Conservation (phyloP, 805 yeast genomes). For the Saturnispora kantuleensis region DNA sequence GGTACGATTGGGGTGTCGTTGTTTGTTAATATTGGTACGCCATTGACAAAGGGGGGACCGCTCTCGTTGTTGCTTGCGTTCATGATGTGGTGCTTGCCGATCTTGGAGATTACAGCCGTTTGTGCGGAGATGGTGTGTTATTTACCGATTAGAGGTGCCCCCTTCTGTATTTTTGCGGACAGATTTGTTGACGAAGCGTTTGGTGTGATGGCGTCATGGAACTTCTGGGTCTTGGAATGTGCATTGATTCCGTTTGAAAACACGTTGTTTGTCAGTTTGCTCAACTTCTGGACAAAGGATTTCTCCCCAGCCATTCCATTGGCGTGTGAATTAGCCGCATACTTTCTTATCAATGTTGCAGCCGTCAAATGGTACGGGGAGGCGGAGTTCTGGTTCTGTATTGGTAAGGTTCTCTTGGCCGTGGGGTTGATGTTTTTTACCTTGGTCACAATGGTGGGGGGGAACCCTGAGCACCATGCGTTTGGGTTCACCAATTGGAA, state of each 20-base stretch:
- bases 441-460: constrained; percentile 47
- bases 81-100: constrained; percentile 33
- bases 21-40: constrained; percentile 34
- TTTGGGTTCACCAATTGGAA: constrained; percentile 47
- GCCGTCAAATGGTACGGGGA: constrained; percentile 44
- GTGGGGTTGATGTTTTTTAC: constrained; percentile 40
- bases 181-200: constrained; percentile 37
- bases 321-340: constrained; percentile 32
- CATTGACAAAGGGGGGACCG: constrained; percentile 33
- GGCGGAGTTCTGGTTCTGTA: constrained; percentile 36
- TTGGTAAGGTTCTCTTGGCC: constrained; percentile 40
- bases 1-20: constrained; percentile 37
- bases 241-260: constrained; percentile 41
- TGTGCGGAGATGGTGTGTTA: constrained; percentile 38
- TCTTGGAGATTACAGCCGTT: constrained; percentile 31
- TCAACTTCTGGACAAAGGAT: constrained; percentile 43
- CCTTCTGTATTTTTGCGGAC: constrained; percentile 37
- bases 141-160: constrained; percentile 34
- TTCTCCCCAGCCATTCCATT: constrained; percentile 40
- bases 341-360: constrained; percentile 34
- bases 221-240: constrained; percentile 39
- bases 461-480: constrained; percentile 41
- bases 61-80: constrained; percentile 31
- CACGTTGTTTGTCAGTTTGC: constrained; percentile 41
- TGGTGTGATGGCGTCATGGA: constrained; percentile 37